Base-by-base conservation (phyloP, 345 rosid species). In the Carallia brachiata region DNA sequence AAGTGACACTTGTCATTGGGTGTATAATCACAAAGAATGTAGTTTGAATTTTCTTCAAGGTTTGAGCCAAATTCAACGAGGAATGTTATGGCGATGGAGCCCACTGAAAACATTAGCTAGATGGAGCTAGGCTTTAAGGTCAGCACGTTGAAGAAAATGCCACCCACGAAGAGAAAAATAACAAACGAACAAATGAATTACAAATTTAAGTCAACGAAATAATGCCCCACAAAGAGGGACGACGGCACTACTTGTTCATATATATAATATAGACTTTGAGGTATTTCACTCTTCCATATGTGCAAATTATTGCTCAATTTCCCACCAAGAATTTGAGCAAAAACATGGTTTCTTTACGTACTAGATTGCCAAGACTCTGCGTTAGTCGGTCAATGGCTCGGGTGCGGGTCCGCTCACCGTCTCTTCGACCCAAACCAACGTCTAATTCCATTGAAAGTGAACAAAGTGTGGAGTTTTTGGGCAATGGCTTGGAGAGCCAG, bases 381-480 rank as follows among this genome's bases (percentile, higher is more conserved):
- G 36, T 83, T 36, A 68, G 88, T 75, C 75, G 74, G 58, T 80
- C 86, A 1, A 39, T 72, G 54, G 54, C 70, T 65, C 74, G 81
- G 4, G 75, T 80, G n/a, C 70, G 79, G 54, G 72, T 80, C 67
- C 82, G 79, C 16, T 79, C 88, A 3, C 87, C 89, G 2, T 80
- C 88, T 0, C 80, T 82, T 44, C 77, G 82, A 40, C 65, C 75
- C 70, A 79, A 78, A 71, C 71, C 80, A 16, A 69, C 63, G 63
- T 82, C 83, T 0, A 70, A 70, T 36, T 70, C 79, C 44, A 27
- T 70, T 1, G 84, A 78, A 48, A 66, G 79, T 61, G 92, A 85
- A 58, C 89, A 86, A 48, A 78, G 77, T 57, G 74, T 80, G 8
- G 87, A 86, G 88, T 84, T 83, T 54, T 73, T 85, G 54, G 73